A percentile compares a stretch with the other conserved stretches of the same genome.
Conservation (phyloP, 2,329 filamentous ascomycete species). For the Calonectria montana region DNA sequence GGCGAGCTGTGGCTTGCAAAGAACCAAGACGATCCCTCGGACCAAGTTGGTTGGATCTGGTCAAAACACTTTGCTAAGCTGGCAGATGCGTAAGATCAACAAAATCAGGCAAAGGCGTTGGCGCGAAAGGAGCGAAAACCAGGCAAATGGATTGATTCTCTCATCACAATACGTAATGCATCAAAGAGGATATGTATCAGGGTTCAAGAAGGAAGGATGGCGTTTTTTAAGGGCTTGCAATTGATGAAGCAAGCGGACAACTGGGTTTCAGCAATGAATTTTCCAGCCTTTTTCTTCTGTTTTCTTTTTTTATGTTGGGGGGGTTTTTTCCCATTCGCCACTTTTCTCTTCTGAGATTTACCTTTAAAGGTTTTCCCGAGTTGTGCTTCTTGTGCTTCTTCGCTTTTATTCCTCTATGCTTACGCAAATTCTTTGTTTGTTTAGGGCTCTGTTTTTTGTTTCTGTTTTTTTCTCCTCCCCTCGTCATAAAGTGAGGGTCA, state of each 20-base stretch:
- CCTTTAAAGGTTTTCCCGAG: background rate
- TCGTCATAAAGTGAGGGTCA: background rate
- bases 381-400: constrained; percentile 34
- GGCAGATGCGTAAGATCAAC: constrained; percentile 58
- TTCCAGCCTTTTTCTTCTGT: constrained; percentile 29
- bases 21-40: constrained; percentile 89
- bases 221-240: constrained; percentile 38
- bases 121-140: constrained; percentile 27
- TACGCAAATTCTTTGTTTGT: constrained; percentile 34
- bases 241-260: constrained; percentile 33
- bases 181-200: constrained; percentile 40
- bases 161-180: constrained; percentile 36
- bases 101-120: constrained; percentile 25
- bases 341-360: constrained; percentile 18
- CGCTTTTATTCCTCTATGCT: constrained; percentile 26
- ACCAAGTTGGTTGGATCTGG: constrained; percentile 97
- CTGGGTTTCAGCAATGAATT: constrained; percentile 25
- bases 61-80: constrained; percentile 92
- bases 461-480: constrained; percentile 23
- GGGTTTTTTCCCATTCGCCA: constrained; percentile 26
- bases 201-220: constrained; percentile 35
- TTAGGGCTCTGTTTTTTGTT: constrained; percentile 21
- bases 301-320: constrained; percentile 28
- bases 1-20: constrained; percentile 97
- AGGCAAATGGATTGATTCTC: constrained; percentile 26